These are phyloP conservation scores for Xylaria telfairii DNA, from an alignment of 495 filamentous ascomycete genomes.

Conservation along the genomic window DNA sequence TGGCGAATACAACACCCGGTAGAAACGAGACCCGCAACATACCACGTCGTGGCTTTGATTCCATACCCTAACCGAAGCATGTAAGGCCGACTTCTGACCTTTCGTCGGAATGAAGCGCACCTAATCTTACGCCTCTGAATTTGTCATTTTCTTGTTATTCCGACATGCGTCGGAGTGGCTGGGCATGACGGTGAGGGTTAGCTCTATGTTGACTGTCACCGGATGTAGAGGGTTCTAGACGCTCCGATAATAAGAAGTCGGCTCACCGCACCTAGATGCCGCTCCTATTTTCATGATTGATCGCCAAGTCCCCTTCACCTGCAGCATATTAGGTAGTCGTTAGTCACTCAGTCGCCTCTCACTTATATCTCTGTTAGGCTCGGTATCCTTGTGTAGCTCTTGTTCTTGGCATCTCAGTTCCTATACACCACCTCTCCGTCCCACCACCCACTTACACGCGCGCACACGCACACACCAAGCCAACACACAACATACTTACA, in stretches of 20 bases:
- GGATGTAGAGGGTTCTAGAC: conserved; percentile 4
- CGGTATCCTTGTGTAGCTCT: conserved; percentile 15
- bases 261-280: conserved; percentile 14
- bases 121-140: conserved; percentile 8
- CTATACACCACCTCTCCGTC: not conserved
- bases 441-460: conserved; percentile 5
- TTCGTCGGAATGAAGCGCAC: not conserved
- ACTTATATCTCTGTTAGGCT: no score
- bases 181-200: conserved; percentile 9
- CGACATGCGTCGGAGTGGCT: conserved; percentile 20
- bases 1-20: not conserved
- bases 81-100: not conserved
- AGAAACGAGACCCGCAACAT: conserved; percentile 13
- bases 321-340: not conserved
- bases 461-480: conserved; percentile 23
- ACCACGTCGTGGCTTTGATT: not conserved
- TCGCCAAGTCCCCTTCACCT: conserved; percentile 10
- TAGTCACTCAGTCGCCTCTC: conserved; percentile 1
- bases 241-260: conserved; percentile 14
- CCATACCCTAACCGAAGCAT: not conserved
- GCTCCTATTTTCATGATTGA: conserved; percentile 12
- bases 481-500: not conserved
- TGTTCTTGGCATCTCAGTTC: conserved; percentile 23
- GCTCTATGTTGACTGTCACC: conserved; percentile 7
- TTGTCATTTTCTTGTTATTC: conserved; percentile 14